phyloP scores from a whole-genome alignment of 2,329 filamentous ascomycete species.

The Aspergillus sp. region DNA sequence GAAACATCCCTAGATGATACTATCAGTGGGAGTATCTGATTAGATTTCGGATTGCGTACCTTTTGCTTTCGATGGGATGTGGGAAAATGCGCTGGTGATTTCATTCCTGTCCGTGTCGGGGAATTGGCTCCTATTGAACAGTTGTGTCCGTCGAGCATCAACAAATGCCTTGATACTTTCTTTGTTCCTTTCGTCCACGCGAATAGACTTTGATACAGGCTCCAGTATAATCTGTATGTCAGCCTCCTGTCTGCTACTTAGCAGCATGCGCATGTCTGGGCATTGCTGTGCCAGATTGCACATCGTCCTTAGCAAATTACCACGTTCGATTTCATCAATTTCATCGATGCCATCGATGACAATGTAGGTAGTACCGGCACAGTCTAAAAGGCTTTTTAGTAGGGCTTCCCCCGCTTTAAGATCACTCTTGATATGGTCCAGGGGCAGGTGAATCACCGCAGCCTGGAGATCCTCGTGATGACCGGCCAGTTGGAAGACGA shows the following conservation, averaged over 20 bases:
- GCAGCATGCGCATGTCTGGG: not conserved
- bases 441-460: slow-evolving; percentile 12
- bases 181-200: slow-evolving; percentile 4
- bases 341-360: slow-evolving; percentile 34
- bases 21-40: not conserved
- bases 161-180: slow-evolving; percentile 8
- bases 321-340: slow-evolving; percentile 18
- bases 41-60: not conserved
- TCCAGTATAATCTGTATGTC: slow-evolving; percentile 1
- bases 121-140: not conserved
- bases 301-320: slow-evolving; percentile 8
- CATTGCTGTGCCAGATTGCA: not conserved
- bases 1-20: slow-evolving; percentile 6
- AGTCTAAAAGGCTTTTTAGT: slow-evolving; percentile 19
- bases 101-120: not conserved
- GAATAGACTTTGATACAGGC: not conserved
- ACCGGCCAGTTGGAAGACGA: slow-evolving; percentile 24
- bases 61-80: slow-evolving; percentile 6
- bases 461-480: slow-evolving; percentile 21
- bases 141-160: not conserved
- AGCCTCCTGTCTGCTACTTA: slow-evolving; percentile 9
- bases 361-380: slow-evolving; percentile 19
- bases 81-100: not conserved
- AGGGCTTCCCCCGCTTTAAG: slow-evolving; percentile 21
- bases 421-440: slow-evolving; percentile 7